These are phyloP conservation scores for Nicotiana paniculata DNA, from an alignment of 257 asterid species.

Conservation along the genomic window DNA sequence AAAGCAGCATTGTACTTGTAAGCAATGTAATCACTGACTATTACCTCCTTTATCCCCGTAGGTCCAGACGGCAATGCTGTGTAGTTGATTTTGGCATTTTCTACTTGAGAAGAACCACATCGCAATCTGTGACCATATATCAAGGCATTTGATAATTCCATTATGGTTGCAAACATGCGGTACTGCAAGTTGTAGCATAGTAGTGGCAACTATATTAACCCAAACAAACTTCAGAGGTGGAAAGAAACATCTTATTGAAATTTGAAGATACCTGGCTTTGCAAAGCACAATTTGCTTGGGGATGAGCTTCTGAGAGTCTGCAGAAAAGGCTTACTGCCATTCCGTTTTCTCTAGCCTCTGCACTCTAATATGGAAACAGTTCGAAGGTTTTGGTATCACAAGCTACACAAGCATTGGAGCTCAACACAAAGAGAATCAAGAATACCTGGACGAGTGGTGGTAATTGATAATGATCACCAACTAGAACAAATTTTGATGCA, in stretches of 20 bases:
- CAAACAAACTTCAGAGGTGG: background rate
- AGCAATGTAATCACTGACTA: conserved; percentile 6
- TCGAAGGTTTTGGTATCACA: conserved; percentile 14
- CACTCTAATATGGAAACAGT: conserved; percentile 48
- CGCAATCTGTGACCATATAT: conserved; percentile 84
- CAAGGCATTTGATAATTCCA: conserved; percentile 89
- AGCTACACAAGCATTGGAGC: conserved; percentile 12
- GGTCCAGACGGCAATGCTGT: conserved; percentile 45
- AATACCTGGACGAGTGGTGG: conserved; percentile 94
- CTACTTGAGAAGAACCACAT: conserved; percentile 81
- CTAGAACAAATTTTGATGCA: conserved; percentile 90
- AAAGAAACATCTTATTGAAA: conserved; percentile 2
- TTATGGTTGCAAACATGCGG: conserved; percentile 86
- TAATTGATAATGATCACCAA: conserved; percentile 95
- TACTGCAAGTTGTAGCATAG: conserved; percentile 57
- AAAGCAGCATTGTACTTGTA: conserved; percentile 4
- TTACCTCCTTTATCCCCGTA: conserved; percentile 76
- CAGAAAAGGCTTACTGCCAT: conserved; percentile 83
- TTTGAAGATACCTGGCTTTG: conserved; percentile 63
- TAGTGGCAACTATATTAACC: conserved; percentile 13
- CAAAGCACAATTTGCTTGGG: conserved; percentile 93
- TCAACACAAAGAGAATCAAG: conserved; percentile 3
- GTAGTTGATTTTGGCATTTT: conserved; percentile 65
- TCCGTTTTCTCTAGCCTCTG: conserved; percentile 96
- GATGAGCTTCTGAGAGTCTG: conserved; percentile 96